Conservation (phyloP, 2,329 filamentous ascomycete genomes). For the Colletotrichum sidae region DNA sequence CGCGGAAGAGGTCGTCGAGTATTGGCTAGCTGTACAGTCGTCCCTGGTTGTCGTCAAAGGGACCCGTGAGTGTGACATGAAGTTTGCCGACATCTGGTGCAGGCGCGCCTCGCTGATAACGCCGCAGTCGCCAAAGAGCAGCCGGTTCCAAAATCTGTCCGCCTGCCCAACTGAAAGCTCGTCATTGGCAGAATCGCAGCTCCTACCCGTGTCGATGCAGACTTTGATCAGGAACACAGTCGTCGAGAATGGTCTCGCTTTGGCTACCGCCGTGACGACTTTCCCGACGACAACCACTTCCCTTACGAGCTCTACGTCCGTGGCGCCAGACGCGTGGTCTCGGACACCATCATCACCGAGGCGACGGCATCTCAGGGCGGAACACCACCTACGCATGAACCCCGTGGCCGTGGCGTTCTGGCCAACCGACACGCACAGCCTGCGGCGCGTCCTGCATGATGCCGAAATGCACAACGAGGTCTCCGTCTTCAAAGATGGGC, state of each 20-base stretch:
- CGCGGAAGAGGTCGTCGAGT: constrained; percentile 37
- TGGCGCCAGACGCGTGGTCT: constrained; percentile 42
- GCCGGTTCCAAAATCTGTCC: too few relatives aligned
- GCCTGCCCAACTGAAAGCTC: too few relatives aligned
- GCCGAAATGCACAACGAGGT: constrained; percentile 41
- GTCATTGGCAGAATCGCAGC: constrained; percentile 1
- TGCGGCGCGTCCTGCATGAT: constrained; percentile 40
- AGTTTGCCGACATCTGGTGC: not conserved
- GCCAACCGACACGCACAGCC: constrained; percentile 42
- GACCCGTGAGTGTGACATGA: not conserved
- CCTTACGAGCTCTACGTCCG: constrained; percentile 44
- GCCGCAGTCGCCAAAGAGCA: not conserved
- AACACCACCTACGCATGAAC: constrained; percentile 23
- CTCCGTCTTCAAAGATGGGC: constrained; percentile 40
- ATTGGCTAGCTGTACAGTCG: constrained; percentile 36
- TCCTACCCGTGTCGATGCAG: rapidly evolving
- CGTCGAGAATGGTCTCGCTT: constrained; percentile 39
- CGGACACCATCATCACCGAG: constrained; percentile 42
- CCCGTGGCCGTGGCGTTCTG: constrained; percentile 41
- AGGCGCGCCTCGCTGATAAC: constrained; percentile 30
- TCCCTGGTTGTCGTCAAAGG: constrained; percentile 24
- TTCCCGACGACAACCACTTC: constrained; percentile 42
- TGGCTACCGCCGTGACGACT: constrained; percentile 44
- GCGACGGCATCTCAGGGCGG: constrained; percentile 36
- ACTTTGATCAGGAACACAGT: constrained; percentile 31